These are phyloP conservation scores for Cercospora sesami DNA, from an alignment of 2,329 filamentous ascomycete species.

Conservation along the genomic window DNA sequence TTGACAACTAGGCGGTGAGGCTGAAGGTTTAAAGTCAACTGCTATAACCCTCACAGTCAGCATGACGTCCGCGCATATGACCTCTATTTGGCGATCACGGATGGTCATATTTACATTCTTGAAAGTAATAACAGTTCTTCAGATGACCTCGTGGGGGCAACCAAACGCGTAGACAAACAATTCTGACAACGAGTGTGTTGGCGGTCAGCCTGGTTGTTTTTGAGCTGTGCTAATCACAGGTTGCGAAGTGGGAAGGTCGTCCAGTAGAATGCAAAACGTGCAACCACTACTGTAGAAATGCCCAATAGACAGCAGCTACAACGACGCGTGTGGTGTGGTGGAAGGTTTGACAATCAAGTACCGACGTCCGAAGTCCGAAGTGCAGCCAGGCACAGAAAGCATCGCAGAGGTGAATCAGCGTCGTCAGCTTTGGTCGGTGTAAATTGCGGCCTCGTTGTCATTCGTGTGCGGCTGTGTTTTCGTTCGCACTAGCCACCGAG, in stretches of 20 bases:
- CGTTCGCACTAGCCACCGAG: background rate
- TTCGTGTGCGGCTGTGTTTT: background rate
- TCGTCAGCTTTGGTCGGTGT: slow-evolving; percentile 4
- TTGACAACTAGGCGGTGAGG: background rate
- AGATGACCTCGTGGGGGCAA: background rate
- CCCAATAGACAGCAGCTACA: slow-evolving; percentile 1
- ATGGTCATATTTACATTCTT: background rate
- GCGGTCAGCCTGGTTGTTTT: slow-evolving; percentile 15
- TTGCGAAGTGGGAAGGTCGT: background rate
- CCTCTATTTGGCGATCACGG: background rate
- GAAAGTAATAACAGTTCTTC: background rate
- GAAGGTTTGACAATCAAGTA: slow-evolving; percentile 6
- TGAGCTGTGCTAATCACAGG: background rate
- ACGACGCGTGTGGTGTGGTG: slow-evolving; percentile 5
- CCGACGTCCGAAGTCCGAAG: slow-evolving; percentile 15
- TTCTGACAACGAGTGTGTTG: slow-evolving; percentile 2
- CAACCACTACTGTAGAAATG: background rate
- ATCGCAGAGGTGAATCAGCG: background rate
- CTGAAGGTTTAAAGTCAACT: background rate
- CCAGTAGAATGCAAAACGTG: background rate
- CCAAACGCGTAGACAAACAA: background rate
- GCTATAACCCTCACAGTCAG: background rate
- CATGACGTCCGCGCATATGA: background rate
- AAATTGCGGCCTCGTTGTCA: background rate
- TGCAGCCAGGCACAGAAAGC: slow-evolving; percentile 4